A percentile compares a stretch with the other conserved stretches of the same genome.
phyloP scores from a whole-genome alignment of 208 protist genomes.

The Trypanosoma scelopori region DNA sequence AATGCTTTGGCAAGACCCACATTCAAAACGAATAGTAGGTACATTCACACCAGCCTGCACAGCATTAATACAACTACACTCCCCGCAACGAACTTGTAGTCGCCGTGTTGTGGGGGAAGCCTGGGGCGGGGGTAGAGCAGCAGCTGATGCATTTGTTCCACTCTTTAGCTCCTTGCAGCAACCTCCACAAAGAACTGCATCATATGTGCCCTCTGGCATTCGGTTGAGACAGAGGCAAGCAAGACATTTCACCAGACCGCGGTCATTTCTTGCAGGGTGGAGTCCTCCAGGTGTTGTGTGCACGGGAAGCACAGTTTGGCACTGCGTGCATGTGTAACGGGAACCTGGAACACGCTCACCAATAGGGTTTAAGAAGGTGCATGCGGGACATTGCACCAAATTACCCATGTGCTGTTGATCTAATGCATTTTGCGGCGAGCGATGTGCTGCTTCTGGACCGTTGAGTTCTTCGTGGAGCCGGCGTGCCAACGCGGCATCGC shows the following conservation, averaged over 20 bases:
- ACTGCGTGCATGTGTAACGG: constrained; percentile 56
- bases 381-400: constrained; percentile 45
- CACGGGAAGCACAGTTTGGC: constrained; percentile 36
- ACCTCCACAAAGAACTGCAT: constrained; percentile 64
- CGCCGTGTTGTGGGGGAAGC: constrained; percentile 22
- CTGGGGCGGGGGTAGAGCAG: background rate
- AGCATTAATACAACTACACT: constrained; percentile 56
- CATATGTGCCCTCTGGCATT: constrained; percentile 49
- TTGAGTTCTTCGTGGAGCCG: constrained; percentile 67
- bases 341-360: constrained; percentile 34
- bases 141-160: background rate
- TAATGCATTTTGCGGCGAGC: background rate
- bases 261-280: background rate
- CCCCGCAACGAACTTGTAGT: constrained; percentile 70
- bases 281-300: background rate
- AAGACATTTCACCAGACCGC: constrained; percentile 44
- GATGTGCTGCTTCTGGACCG: background rate
- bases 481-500: constrained; percentile 54
- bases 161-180: constrained; percentile 55
- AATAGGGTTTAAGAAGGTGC: constrained; percentile 63
- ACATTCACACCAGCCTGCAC: constrained; percentile 43
- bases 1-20: constrained; percentile 63
- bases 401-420: constrained; percentile 11
- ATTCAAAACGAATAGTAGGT: constrained; percentile 65
- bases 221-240: constrained; percentile 56